phyloP scores from a whole-genome alignment of 176 grass and related monocot genomes.

The Microstegium vimineum region DNA sequence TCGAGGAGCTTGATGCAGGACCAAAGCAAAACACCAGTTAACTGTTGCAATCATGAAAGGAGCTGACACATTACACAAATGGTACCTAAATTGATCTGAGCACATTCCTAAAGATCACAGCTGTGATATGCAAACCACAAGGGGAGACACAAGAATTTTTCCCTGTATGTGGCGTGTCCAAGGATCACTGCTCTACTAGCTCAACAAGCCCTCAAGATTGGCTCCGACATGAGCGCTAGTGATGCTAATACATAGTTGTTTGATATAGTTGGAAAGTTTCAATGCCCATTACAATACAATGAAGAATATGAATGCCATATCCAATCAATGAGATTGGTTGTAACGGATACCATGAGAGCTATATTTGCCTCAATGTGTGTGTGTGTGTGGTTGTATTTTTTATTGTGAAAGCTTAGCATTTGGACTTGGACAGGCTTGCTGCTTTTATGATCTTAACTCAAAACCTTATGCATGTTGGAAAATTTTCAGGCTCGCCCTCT shows the following conservation, averaged over 20 bases:
- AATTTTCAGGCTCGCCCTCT: slow-evolving; percentile 65
- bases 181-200: neutral
- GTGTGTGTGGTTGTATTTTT: neutral
- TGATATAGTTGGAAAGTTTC: slow-evolving; percentile 6
- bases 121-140: no score
- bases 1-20: no score
- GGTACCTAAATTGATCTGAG: neutral
- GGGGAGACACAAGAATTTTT: neutral
- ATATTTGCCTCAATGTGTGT: neutral
- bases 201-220: neutral
- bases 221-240: neutral
- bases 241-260: neutral
- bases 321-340: neutral
- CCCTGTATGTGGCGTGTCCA: neutral
- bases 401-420: neutral
- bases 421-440: neutral
- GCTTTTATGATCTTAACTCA: slow-evolving; percentile 7
- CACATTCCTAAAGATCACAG: neutral
- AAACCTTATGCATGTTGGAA: slow-evolving; percentile 15
- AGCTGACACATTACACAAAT: neutral
- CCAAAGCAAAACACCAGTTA: slow-evolving; percentile 3
- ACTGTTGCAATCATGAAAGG: slow-evolving; percentile 1
- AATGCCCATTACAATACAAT: neutral
- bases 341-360: neutral
- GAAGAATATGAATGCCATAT: neutral